Percentiles rank a stretch among this genome's conserved stretches.
These are phyloP conservation scores for Casuarina equisetifolia DNA, from an alignment of 306 rosid genomes.

Conservation along the genomic window DNA sequence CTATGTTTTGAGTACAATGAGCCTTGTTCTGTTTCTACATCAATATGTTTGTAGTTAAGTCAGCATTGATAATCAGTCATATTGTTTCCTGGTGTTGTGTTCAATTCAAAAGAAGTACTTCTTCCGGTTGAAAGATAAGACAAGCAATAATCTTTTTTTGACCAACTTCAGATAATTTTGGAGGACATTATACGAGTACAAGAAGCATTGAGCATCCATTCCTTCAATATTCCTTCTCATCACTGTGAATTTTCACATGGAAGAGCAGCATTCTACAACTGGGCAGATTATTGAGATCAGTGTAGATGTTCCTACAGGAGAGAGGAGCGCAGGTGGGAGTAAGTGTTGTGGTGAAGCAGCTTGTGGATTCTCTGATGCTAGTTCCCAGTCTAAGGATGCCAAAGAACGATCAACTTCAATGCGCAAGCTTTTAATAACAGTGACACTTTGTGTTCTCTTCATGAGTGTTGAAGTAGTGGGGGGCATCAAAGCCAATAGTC, in stretches of 20 bases:
- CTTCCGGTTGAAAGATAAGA: background rate
- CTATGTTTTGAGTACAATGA: background rate
- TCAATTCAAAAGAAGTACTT: background rate
- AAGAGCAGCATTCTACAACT: conserved; percentile 34
- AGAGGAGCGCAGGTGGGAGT: conserved; percentile 35
- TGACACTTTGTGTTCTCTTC: conserved; percentile 64
- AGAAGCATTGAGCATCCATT: background rate
- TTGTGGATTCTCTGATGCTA: conserved; percentile 66
- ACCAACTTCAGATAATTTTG: conserved; percentile 5
- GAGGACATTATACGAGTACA: background rate
- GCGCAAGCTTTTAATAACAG: conserved; percentile 69
- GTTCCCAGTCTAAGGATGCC: conserved; percentile 56
- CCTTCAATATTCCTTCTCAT: background rate
- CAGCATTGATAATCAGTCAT: background rate
- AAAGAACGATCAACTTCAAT: conserved; percentile 61
- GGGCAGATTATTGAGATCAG: conserved; percentile 54
- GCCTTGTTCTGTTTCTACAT: background rate
- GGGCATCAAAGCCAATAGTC: conserved; percentile 79
- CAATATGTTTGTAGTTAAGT: background rate
- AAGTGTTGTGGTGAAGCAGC: conserved; percentile 74
- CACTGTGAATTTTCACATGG: conserved; percentile 51
- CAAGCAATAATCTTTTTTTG: background rate
- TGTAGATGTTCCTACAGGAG: conserved; percentile 33
- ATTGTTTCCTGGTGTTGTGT: background rate
- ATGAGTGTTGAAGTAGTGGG: conserved; percentile 70